Evolutionary conservation across 2,329 filamentous ascomycete species (phyloP), one percentile per base, ranked within the genome.

Genomic region (Neonectria punicea): DNA sequence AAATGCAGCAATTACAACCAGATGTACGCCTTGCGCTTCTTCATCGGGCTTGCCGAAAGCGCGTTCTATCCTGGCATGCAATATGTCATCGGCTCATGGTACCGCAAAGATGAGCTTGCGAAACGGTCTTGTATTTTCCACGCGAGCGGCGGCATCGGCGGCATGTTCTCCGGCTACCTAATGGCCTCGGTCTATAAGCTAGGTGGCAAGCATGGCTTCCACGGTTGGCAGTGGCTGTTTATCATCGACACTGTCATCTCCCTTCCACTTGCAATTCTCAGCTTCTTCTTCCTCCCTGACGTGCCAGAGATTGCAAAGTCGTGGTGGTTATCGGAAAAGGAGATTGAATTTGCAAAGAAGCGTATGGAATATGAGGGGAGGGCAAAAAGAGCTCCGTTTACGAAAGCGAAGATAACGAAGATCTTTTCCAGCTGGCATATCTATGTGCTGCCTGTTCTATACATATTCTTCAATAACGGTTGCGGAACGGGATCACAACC

Each of bases 361-460:
- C 71, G 74, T 13, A 74, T 77, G 75, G 64, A 76, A 54, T 74
- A 82, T 5, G 83, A 84, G 65, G 82, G 82, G 2, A 77, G 82
- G 5, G 82, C 81, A 1, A 76, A 77, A 30, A 75, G 82, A 0
- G 78, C 78, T 0, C 76, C 77, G 0, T 83, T 77, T 66, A 82
- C 80, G 0, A 76, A 74, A 51, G 69, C 74, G 78, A 90, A 89
- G 75, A 70, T 91, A 53, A 83, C 82, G 74, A 86, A 85, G 70
- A 90, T 91, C 43, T 85, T 91, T 63, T 81, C 82, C 0, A 86
- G 85, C 5, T 91, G 89, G 89, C 89, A 89, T 67, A 86, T 91
- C 1, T 92, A 89, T 62, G 68, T 84, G 1, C 79, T 92, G 16
- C 83, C 83, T 0, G 63, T 86, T 0, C 75, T 90, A 2, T 91